These are phyloP conservation scores for Penicillium expansum DNA, from an alignment of 2,329 filamentous ascomycete genomes.

Conservation along the genomic window DNA sequence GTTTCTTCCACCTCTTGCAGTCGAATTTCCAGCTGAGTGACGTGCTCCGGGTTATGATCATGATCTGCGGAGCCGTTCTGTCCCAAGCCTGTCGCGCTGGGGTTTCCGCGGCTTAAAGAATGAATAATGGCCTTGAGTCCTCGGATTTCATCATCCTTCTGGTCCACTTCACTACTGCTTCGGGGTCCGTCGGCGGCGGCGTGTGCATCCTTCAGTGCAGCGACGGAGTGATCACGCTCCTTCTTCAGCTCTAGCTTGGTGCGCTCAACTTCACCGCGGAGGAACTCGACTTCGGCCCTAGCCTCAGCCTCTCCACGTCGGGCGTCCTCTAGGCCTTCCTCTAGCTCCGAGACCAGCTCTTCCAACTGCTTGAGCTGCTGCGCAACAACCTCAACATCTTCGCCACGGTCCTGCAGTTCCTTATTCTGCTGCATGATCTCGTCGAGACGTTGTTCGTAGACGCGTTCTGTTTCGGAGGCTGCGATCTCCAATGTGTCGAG, in stretches of 20 bases:
- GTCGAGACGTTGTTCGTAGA: conserved; percentile 69
- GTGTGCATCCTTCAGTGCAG: conserved; percentile 55
- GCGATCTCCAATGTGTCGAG: conserved; percentile 96
- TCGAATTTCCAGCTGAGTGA: conserved; percentile 71
- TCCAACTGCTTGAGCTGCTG: conserved; percentile 91
- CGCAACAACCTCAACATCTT: conserved; percentile 90
- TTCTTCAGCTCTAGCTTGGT: conserved; percentile 82
- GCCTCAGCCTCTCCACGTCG: conserved; percentile 92
- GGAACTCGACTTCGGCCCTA: conserved; percentile 89
- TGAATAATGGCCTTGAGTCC: conserved; percentile 98
- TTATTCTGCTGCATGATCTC: conserved; percentile 74
- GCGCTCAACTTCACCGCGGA: conserved; percentile 90
- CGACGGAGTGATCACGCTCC: conserved; percentile 78
- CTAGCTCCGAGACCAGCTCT: conserved; percentile 91
- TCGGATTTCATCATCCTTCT: conserved; percentile 95
- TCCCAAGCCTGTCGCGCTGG: conserved; percentile 27
- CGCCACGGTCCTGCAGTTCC: conserved; percentile 75
- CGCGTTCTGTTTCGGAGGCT: conserved; percentile 86
- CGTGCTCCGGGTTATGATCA: conserved; percentile 54
- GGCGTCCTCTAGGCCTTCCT: conserved; percentile 94
- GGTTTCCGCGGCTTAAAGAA: conserved; percentile 71
- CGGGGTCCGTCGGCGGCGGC: conserved; percentile 44
- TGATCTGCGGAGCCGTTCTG: conserved; percentile 28
- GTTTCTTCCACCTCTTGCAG: conserved; percentile 72
- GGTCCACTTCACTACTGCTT: conserved; percentile 73